A percentile compares a stretch with the other conserved stretches of the same genome.
These are phyloP conservation scores for Russula foetens DNA, from an alignment of 768 basidiomycete species.

Conservation along the genomic window DNA sequence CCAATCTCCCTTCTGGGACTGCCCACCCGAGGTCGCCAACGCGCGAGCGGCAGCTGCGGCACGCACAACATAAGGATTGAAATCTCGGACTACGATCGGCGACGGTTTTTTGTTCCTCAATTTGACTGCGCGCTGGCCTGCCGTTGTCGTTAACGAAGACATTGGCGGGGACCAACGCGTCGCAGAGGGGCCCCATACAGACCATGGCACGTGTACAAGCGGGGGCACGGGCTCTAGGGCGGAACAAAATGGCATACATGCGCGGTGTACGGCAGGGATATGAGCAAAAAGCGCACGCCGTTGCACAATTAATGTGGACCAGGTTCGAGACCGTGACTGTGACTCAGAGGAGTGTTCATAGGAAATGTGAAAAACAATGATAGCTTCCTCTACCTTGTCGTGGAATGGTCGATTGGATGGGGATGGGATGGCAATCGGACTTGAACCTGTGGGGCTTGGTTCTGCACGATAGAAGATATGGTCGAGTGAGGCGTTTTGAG, in stretches of 20 bases:
- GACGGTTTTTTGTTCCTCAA: not conserved
- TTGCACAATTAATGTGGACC: constrained; percentile 24
- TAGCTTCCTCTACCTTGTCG: constrained; percentile 20
- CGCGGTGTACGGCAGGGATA: not conserved
- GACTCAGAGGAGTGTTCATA: constrained; percentile 9
- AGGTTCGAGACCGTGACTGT: too few species aligned
- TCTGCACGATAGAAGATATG: constrained; percentile 25
- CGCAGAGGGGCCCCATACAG: constrained; percentile 21
- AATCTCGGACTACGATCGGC: constrained; percentile 22
- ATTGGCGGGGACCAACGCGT: constrained; percentile 24
- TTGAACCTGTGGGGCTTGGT: constrained; percentile 21
- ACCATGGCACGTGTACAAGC: constrained; percentile 16
- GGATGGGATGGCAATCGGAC: not conserved
- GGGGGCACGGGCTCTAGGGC: not conserved
- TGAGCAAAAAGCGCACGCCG: constrained; percentile 20
- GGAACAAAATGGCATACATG: constrained; percentile 1
- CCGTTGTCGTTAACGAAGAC: constrained; percentile 28
- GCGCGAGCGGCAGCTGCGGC: constrained; percentile 11
- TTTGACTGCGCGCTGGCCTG: constrained; percentile 25
- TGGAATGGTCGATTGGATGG: constrained; percentile 19
- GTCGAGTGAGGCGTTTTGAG: constrained; percentile 11
- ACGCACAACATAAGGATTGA: constrained; percentile 18
- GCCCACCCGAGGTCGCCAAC: not conserved
- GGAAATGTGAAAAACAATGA: constrained; percentile 23
- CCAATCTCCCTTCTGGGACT: not conserved